phyloP scores from a whole-genome alignment of 75 land plant species.

The Picea sitchensis region DNA sequence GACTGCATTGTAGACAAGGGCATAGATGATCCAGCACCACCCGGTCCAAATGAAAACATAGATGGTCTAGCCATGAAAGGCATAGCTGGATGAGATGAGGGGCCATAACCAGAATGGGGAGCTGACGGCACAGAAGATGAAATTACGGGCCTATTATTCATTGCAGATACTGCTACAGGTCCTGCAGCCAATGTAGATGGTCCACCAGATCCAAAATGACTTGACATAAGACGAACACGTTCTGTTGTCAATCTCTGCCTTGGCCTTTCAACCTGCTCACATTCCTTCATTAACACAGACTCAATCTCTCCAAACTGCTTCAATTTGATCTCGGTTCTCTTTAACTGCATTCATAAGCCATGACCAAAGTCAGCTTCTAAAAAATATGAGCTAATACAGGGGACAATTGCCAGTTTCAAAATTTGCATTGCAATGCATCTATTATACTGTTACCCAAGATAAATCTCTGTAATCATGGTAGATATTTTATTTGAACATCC shows the following conservation, averaged over 20 bases:
- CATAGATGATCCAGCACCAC: constrained; percentile 16
- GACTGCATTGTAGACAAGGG: constrained; percentile 45
- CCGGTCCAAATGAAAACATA: constrained; percentile 47
- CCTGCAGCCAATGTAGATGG: constrained; percentile 13
- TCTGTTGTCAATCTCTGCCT: constrained; percentile 71
- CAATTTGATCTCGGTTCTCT: constrained; percentile 83
- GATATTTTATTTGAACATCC: too few relatives aligned
- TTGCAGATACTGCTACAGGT: constrained; percentile 11
- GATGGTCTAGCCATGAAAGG: constrained; percentile 44
- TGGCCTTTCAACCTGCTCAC: constrained; percentile 82
- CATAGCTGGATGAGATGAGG: constrained; percentile 38
- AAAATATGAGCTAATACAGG: neutral
- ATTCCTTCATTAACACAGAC: constrained; percentile 73
- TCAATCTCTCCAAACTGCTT: constrained; percentile 92
- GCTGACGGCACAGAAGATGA: constrained; percentile 29
- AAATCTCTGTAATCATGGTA: too few relatives aligned
- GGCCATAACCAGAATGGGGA: constrained; percentile 23
- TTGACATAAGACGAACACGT: constrained; percentile 52
- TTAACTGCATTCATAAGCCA: constrained; percentile 51
- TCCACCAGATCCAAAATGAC: constrained; percentile 19
- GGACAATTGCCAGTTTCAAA: too few relatives aligned
- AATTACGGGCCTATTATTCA: constrained; percentile 24
- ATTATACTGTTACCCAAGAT: constrained; percentile 18
- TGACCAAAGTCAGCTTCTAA: neutral
- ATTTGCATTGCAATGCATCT: too few relatives aligned